Conservation (phyloP, 108 stramenopile species). For the Aureococcus anophagefferens region DNA sequence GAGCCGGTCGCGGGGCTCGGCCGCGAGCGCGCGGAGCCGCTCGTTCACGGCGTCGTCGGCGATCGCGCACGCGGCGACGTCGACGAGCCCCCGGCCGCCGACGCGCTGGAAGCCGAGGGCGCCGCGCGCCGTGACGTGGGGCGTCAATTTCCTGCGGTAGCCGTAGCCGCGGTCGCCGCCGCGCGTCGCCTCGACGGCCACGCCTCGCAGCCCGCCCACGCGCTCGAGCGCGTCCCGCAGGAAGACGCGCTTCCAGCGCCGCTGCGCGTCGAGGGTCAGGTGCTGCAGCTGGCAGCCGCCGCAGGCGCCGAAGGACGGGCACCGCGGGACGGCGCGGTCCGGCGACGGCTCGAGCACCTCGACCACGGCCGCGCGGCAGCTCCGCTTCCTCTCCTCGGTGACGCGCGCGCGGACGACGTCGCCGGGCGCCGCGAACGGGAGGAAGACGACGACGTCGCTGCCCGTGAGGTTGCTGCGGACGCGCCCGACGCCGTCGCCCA, state of each 20-base stretch:
- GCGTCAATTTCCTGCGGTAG: slow-evolving; percentile 89
- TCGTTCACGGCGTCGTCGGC: slow-evolving; percentile 83
- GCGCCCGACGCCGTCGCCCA: slow-evolving; percentile 63
- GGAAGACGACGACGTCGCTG: slow-evolving; percentile 71
- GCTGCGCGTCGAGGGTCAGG: slow-evolving; percentile 66
- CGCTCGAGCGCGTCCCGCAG: slow-evolving; percentile 63
- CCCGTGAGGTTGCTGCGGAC: no score
- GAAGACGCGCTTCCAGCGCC: slow-evolving; percentile 80
- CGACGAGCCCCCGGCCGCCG: slow-evolving; percentile 60
- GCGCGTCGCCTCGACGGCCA: slow-evolving; percentile 39
- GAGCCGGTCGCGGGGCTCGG: no score
- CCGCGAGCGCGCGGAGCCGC: slow-evolving; percentile 44
- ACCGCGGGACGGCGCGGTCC: slow-evolving; percentile 64
- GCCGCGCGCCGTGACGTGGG: slow-evolving; percentile 80
- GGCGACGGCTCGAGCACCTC: slow-evolving; percentile 63
- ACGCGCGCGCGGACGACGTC: slow-evolving; percentile 64
- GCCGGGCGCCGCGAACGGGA: slow-evolving; percentile 80
- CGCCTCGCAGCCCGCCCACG: slow-evolving; percentile 48
- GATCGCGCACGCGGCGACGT: slow-evolving; percentile 82
- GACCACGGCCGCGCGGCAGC: slow-evolving; percentile 79
- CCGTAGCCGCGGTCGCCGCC: slow-evolving; percentile 77
- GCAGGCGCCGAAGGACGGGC: slow-evolving; percentile 65
- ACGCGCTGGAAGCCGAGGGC: slow-evolving; percentile 73
- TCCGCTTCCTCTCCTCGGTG: slow-evolving; percentile 67
- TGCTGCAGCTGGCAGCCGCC: slow-evolving; percentile 98